Conservation (phyloP, 2,329 filamentous ascomycete genomes). For the Ambrosiella cleistominuta region DNA sequence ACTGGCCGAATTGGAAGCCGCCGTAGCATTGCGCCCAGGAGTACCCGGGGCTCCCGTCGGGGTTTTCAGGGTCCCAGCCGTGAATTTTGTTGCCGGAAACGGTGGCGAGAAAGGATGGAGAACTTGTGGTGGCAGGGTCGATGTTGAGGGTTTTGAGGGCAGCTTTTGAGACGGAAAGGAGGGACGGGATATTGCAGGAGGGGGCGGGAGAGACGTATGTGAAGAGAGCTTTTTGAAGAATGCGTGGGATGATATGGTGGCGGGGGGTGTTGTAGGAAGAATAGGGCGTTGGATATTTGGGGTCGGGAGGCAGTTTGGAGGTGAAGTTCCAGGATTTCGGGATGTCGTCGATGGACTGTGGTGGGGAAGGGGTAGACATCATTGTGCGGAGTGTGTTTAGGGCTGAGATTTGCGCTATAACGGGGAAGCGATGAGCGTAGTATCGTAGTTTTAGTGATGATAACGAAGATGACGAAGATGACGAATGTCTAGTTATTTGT, state of each 20-base stretch:
- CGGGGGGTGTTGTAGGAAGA: slow-evolving; percentile 68
- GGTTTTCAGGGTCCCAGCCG: slow-evolving; percentile 46
- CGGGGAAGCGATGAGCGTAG: not conserved
- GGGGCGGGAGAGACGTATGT: slow-evolving; percentile 77
- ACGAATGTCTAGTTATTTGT: not conserved
- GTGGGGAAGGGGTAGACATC: not conserved
- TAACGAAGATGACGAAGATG: not conserved
- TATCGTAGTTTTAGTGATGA: not conserved
- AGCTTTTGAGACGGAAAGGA: slow-evolving; percentile 62
- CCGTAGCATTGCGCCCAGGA: slow-evolving; percentile 99
- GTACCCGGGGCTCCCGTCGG: slow-evolving; percentile 44
- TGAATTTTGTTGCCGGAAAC: slow-evolving; percentile 71
- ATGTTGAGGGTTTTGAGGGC: slow-evolving; percentile 74
- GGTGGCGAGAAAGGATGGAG: slow-evolving; percentile 51
- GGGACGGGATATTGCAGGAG: slow-evolving; percentile 47
- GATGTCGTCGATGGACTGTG: slow-evolving; percentile 31
- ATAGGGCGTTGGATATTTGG: slow-evolving; percentile 60
- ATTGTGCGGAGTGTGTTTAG: slow-evolving; percentile 3
- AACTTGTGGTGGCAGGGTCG: slow-evolving; percentile 45
- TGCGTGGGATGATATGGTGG: slow-evolving; percentile 56
- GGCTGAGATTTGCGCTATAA: not conserved
- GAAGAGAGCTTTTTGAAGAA: slow-evolving; percentile 72
- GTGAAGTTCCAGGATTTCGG: slow-evolving; percentile 51
- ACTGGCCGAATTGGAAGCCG: slow-evolving; percentile 63
- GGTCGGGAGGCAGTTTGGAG: slow-evolving; percentile 55